phyloP scores from a whole-genome alignment of 2,329 filamentous ascomycete species.

The Sporothrix schenckii region DNA sequence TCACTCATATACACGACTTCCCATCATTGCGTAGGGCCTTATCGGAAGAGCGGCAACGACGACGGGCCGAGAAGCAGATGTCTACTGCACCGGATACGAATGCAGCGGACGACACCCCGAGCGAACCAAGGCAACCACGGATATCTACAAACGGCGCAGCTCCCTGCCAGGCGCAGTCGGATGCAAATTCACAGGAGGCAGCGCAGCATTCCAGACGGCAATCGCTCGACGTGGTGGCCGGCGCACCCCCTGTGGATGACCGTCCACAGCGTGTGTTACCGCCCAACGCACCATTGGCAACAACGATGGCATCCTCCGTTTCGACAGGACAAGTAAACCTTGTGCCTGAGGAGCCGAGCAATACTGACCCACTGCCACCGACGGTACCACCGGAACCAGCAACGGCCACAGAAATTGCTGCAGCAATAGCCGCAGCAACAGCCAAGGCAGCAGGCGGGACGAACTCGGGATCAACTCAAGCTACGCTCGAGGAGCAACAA shows the following conservation, averaged over 20 bases:
- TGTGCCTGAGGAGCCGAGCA: neutral
- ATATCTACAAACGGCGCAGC: neutral
- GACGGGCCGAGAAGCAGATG: neutral
- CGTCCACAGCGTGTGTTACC: neutral
- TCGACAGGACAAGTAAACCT: neutral
- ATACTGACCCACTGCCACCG: too few relatives aligned
- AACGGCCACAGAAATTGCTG: neutral
- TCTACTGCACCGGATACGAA: neutral
- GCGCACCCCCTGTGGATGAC: neutral
- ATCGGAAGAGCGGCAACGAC: conserved; percentile 4
- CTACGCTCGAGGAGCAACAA: neutral
- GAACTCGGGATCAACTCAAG: neutral
- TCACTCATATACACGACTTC: neutral
- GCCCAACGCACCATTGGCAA: neutral
- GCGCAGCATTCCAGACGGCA: neutral
- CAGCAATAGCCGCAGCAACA: neutral
- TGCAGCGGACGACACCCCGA: neutral
- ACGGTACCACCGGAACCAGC: neutral
- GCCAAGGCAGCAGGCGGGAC: neutral
- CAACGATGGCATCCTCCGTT: neutral
- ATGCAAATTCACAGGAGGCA: neutral
- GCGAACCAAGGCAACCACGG: neutral
- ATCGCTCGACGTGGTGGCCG: neutral
- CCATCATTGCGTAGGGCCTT: conserved; percentile 3
- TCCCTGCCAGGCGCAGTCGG: neutral